phyloP scores from a whole-genome alignment of 441 rosid species.

The Sinapis alba region DNA sequence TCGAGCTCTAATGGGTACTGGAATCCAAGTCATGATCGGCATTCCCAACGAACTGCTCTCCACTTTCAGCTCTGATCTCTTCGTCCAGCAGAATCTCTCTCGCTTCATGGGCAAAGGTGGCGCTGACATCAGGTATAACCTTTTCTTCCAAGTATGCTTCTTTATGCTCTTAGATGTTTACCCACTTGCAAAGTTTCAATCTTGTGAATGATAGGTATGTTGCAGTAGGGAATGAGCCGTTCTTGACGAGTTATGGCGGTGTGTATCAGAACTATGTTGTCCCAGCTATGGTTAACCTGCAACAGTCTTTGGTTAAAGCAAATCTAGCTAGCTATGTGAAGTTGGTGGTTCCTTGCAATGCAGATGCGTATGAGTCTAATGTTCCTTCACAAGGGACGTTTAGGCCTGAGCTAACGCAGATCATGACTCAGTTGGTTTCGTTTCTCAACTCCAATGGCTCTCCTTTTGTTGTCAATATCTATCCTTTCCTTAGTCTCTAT shows the following conservation, averaged over 20 bases:
- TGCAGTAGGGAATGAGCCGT: constrained; percentile 96
- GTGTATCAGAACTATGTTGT: constrained; percentile 75
- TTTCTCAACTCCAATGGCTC: constrained; percentile 88
- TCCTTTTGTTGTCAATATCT: constrained; percentile 89
- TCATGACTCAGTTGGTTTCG: constrained; percentile 77
- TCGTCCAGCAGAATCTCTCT: constrained; percentile 83
- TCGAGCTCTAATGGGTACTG: constrained; percentile 66
- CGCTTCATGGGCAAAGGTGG: constrained; percentile 78
- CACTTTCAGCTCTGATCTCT: constrained; percentile 62
- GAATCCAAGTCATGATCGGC: constrained; percentile 90
- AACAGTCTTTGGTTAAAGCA: constrained; percentile 74
- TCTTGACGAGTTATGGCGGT: constrained; percentile 67
- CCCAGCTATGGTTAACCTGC: constrained; percentile 81
- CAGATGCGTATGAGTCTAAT: constrained; percentile 83
- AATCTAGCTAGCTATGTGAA: constrained; percentile 84
- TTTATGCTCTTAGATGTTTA: constrained; percentile 7
- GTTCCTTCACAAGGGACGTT: constrained; percentile 92
- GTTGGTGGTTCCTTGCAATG: constrained; percentile 94
- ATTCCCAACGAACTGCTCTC: constrained; percentile 81
- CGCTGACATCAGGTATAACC: constrained; percentile 67
- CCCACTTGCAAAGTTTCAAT: background rate
- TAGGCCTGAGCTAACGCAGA: constrained; percentile 80
- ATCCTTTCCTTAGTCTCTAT: constrained; percentile 95
- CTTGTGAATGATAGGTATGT: constrained; percentile 54
- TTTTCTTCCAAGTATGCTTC: background rate